These are phyloP conservation scores for Xylaria multiplex DNA, from an alignment of 2,329 filamentous ascomycete genomes.

Conservation along the genomic window DNA sequence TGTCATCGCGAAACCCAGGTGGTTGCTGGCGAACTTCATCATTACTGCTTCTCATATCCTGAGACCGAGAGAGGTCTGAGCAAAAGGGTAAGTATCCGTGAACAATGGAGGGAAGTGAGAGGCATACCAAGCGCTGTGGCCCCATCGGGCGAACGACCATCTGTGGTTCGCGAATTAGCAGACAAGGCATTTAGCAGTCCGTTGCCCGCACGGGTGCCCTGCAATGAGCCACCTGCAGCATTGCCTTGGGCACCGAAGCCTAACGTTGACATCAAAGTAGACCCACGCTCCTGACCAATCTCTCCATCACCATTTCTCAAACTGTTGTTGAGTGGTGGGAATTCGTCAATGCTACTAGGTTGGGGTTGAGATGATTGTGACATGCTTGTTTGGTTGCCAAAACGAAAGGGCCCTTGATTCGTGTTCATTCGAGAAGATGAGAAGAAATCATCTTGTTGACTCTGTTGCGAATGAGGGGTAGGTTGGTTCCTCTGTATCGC, in stretches of 20 bases:
- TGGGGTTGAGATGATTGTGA: slow-evolving; percentile 59
- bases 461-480: slow-evolving; percentile 62
- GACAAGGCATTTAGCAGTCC: slow-evolving; percentile 72
- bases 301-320: slow-evolving; percentile 65
- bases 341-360: slow-evolving; percentile 65
- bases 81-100: slow-evolving; percentile 40
- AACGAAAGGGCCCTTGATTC: slow-evolving; percentile 62
- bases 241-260: slow-evolving; percentile 62
- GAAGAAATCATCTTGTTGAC: slow-evolving; percentile 61
- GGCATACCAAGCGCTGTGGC: slow-evolving; percentile 52
- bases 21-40: slow-evolving; percentile 60
- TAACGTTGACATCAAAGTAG: slow-evolving; percentile 63
- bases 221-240: slow-evolving; percentile 52
- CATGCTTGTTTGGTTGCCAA: slow-evolving; percentile 59
- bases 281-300: slow-evolving; percentile 64
- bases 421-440: slow-evolving; percentile 52
- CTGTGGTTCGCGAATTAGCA: slow-evolving; percentile 63
- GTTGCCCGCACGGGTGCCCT: slow-evolving; percentile 63
- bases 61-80: slow-evolving; percentile 53
- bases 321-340: slow-evolving; percentile 65
- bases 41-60: slow-evolving; percentile 57
- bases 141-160: slow-evolving; percentile 61
- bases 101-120: neutral
- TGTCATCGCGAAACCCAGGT: slow-evolving; percentile 57
- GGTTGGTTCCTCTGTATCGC: slow-evolving; percentile 62